These are phyloP conservation scores for Fusarium sambucinum DNA, from an alignment of 2,329 filamentous ascomycete genomes.

Conservation along the genomic window DNA sequence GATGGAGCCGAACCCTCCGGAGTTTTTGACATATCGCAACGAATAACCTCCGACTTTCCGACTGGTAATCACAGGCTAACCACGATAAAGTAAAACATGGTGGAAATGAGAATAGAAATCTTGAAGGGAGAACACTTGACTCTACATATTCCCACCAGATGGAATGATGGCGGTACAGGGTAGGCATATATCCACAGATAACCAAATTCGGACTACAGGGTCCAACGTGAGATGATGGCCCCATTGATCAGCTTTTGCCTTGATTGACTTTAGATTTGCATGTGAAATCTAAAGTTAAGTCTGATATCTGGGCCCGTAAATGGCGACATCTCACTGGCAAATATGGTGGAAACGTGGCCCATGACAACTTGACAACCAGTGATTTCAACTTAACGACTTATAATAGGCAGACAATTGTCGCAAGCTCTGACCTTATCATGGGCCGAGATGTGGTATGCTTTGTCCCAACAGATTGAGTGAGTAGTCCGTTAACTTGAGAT, in stretches of 20 bases:
- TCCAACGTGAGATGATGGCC: conserved; percentile 8
- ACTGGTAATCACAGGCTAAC: not conserved
- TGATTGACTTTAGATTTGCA: conserved; percentile 9
- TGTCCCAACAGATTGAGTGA: conserved; percentile 14
- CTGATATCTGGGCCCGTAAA: not conserved
- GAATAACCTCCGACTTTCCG: not conserved
- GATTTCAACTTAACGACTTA: not conserved
- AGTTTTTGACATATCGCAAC: not conserved
- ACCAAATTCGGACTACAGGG: conserved; percentile 10
- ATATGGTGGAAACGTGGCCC: not conserved
- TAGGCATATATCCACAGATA: not conserved
- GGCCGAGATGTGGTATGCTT: conserved; percentile 39
- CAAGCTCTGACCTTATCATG: conserved; percentile 22
- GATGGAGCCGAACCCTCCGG: not conserved
- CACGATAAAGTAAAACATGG: not conserved
- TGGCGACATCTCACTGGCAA: conserved; percentile 7
- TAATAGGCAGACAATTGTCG: not conserved
- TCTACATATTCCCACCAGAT: not conserved
- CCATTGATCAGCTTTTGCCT: conserved; percentile 24
- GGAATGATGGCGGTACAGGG: not conserved
- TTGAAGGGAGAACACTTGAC: not conserved
- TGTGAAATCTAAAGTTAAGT: conserved; percentile 6
- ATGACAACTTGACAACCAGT: not conserved
- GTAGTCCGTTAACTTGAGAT: not conserved
- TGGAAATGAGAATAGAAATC: not conserved